Evolutionary conservation across 805 yeast genomes (phyloP).

Genomic region (Cyberlindnera xylosilytica): DNA sequence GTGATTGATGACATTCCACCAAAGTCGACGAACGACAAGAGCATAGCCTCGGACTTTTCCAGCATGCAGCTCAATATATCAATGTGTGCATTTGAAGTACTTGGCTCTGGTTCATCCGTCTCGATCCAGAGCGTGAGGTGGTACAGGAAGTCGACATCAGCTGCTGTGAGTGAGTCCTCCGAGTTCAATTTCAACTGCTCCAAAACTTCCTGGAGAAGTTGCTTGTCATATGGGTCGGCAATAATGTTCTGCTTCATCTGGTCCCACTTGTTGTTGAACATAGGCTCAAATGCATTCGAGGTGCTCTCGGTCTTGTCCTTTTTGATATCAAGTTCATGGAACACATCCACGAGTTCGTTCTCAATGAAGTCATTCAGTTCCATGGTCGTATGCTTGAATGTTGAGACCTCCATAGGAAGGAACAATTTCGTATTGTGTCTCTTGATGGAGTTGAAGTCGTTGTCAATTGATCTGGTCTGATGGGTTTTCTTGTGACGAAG

Average conservation of each 20-base stretch:
- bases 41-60: neutral
- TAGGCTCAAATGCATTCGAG: slow-evolving; percentile 18
- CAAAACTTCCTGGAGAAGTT: neutral
- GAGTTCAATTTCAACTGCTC: neutral
- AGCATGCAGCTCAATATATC: slow-evolving; percentile 2
- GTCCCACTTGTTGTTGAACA: neutral
- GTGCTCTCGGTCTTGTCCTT: slow-evolving; percentile 3
- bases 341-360: slow-evolving; percentile 11
- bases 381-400: slow-evolving; percentile 19
- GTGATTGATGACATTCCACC: slow-evolving; percentile 20
- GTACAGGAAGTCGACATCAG: slow-evolving; percentile 2
- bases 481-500: slow-evolving; percentile 1
- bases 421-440: slow-evolving; percentile 21
- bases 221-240: slow-evolving; percentile 1
- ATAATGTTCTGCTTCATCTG: slow-evolving; percentile 1
- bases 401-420: slow-evolving; percentile 18
- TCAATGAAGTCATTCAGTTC: slow-evolving; percentile 11
- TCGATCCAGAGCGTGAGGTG: slow-evolving; percentile 1
- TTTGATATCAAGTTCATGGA: slow-evolving; percentile 13
- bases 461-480: slow-evolving; percentile 35
- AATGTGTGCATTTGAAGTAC: neutral
- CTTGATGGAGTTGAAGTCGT: slow-evolving; percentile 50
- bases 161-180: neutral
- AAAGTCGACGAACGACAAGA: slow-evolving; percentile 15
- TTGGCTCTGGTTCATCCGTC: neutral